phyloP scores from a whole-genome alignment of 495 filamentous ascomycete species.

The Neurospora intermedia region DNA sequence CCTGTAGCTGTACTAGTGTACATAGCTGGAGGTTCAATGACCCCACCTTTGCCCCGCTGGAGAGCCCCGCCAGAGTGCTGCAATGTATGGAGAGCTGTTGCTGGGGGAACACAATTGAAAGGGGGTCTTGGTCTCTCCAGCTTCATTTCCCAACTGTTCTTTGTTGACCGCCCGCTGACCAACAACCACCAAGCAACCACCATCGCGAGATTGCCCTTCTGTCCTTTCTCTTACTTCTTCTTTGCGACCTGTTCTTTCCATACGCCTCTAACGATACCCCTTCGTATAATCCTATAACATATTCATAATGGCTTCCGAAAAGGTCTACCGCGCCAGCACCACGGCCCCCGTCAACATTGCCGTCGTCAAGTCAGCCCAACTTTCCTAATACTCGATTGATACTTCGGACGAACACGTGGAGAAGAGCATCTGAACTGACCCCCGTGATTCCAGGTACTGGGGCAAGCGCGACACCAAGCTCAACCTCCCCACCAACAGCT shows the following conservation, averaged over 20 bases:
- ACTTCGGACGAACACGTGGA: background rate
- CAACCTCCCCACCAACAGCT: slow-evolving; percentile 96
- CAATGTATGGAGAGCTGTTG: background rate
- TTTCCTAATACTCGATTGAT: too few species aligned
- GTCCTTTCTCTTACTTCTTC: background rate
- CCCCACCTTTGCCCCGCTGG: background rate
- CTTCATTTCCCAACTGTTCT: background rate
- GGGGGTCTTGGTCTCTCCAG: background rate
- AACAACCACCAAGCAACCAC: background rate
- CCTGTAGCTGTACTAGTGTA: too few species aligned
- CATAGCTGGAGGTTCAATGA: too few species aligned
- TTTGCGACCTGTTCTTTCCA: background rate
- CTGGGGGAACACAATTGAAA: background rate
- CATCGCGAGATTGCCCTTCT: background rate
- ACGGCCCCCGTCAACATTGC: slow-evolving; percentile 98
- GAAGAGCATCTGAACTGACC: background rate
- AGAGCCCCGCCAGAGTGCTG: background rate
- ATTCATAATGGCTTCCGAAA: slow-evolving; percentile 37
- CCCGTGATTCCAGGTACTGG: slow-evolving; percentile 65
- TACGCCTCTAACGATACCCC: background rate
- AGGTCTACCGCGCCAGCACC: slow-evolving; percentile 80
- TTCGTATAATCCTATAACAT: background rate
- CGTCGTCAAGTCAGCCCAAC: slow-evolving; percentile 72
- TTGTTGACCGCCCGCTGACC: background rate
- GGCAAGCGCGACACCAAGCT: slow-evolving; percentile 87